phyloP scores from a whole-genome alignment of 2,329 filamentous ascomycete genomes.

The Fusarium brevicatenulatum region DNA sequence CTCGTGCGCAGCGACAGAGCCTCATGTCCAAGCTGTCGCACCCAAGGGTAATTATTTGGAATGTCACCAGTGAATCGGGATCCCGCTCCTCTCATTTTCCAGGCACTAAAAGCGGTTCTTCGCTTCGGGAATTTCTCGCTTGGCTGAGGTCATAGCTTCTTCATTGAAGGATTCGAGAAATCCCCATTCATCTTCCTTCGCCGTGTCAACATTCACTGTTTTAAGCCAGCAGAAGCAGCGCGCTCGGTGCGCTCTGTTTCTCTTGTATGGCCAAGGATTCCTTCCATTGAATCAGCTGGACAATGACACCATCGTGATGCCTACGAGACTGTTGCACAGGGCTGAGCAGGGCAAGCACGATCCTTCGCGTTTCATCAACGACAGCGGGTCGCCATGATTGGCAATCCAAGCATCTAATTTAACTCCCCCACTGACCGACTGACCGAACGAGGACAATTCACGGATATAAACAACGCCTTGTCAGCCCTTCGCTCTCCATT shows the following conservation, averaged over 20 bases:
- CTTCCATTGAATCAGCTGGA: not conserved
- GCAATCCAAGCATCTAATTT: not conserved
- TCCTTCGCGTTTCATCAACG: conserved; percentile 12
- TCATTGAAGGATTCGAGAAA: not conserved
- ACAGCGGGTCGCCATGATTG: not conserved
- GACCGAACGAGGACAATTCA: not conserved
- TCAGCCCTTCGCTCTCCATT: not conserved
- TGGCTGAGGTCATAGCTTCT: not conserved
- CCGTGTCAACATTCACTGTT: not conserved
- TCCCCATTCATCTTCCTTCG: not conserved
- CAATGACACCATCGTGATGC: not conserved
- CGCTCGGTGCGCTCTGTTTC: not conserved
- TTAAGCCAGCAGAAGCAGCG: not conserved
- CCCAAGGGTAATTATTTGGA: accelerated
- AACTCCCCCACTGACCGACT: not conserved
- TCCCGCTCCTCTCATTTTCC: too few relatives aligned
- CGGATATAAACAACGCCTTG: conserved; percentile 1
- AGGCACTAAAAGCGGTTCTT: not conserved
- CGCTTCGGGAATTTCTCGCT: not conserved
- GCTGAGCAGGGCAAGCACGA: not conserved
- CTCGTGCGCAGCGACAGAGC: not conserved
- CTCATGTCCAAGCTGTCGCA: not conserved
- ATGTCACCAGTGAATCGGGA: not conserved
- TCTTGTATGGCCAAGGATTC: not conserved
- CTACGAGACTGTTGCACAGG: not conserved